A percentile compares a stretch with the other conserved stretches of the same genome.
Conservation (phyloP, 768 basidiomycete species). For the Termitomyces sp. region DNA sequence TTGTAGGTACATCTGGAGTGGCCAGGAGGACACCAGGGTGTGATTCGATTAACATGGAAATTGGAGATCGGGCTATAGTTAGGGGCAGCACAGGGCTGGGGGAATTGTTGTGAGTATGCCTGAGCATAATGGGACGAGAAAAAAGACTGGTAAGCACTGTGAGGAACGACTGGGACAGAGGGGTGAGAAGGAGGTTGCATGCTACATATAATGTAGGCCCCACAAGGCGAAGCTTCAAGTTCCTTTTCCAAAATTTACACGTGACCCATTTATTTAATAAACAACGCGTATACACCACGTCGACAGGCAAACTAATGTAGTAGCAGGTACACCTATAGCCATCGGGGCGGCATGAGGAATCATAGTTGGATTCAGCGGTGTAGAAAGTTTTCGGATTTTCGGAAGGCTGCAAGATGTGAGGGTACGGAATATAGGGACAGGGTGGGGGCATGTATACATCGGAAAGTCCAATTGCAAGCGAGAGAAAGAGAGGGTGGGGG, state of each 20-base stretch:
- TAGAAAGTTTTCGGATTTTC: constrained; percentile 8
- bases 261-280: constrained; percentile 14
- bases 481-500: not conserved
- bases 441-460: constrained; percentile 11
- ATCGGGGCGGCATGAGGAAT: constrained; percentile 7
- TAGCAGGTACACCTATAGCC: constrained; percentile 12
- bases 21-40: constrained; percentile 64
- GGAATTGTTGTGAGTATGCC: constrained; percentile 11
- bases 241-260: constrained; percentile 12
- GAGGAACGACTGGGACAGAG: not conserved
- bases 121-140: constrained; percentile 20
- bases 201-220: no score
- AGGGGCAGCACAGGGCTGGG: not conserved
- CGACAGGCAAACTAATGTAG: constrained; percentile 14
- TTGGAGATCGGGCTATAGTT: not conserved
- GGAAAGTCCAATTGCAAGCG: constrained; percentile 7
- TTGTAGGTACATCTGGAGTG: constrained; percentile 54
- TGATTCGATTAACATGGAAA: constrained; percentile 3
- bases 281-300: constrained; percentile 16
- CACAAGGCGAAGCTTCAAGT: not conserved
- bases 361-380: constrained; percentile 9
- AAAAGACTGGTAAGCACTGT: constrained; percentile 3
- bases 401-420: constrained; percentile 13
- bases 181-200: constrained; percentile 5
- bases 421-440: constrained; percentile 14